These are phyloP conservation scores for Penicillium chermesinum DNA, from an alignment of 495 filamentous ascomycete species.

Conservation along the genomic window DNA sequence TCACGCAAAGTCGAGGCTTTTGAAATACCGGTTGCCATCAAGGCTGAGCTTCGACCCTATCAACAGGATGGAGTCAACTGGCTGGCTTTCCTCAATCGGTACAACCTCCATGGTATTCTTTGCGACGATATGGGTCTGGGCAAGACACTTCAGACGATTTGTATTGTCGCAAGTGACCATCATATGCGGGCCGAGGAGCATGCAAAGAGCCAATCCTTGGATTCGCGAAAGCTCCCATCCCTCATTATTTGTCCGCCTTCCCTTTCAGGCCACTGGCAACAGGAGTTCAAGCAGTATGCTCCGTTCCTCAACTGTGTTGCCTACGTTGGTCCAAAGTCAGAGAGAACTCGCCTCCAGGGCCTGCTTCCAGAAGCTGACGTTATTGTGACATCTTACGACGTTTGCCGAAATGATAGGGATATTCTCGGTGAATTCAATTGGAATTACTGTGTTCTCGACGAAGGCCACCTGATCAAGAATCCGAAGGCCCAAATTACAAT, in stretches of 20 bases:
- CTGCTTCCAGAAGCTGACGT: slow-evolving; percentile 74
- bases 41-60: slow-evolving; percentile 90
- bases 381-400: slow-evolving; percentile 95
- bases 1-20: slow-evolving; percentile 93
- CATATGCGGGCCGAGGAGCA: slow-evolving; percentile 89
- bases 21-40: slow-evolving; percentile 89
- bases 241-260: slow-evolving; percentile 95
- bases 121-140: slow-evolving; percentile 99
- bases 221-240: slow-evolving; percentile 76
- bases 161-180: slow-evolving; percentile 96
- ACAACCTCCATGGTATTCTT: slow-evolving; percentile 94
- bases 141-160: slow-evolving; percentile 94
- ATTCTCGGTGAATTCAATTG: slow-evolving; percentile 76
- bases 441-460: slow-evolving; percentile 97
- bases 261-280: slow-evolving; percentile 97
- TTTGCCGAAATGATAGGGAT: slow-evolving; percentile 90
- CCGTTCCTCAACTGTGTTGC: slow-evolving; percentile 85
- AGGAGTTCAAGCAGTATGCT: slow-evolving; percentile 90
- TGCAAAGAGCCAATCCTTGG: slow-evolving; percentile 66
- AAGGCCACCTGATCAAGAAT: slow-evolving; percentile 98
- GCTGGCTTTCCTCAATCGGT: slow-evolving; percentile 96
- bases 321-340: slow-evolving; percentile 82
- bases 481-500: slow-evolving; percentile 87
- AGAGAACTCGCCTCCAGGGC: slow-evolving; percentile 63
- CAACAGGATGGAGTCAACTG: slow-evolving; percentile 99